These are phyloP conservation scores for Daldinia concentrica DNA, from an alignment of 495 filamentous ascomycete species.

Conservation along the genomic window DNA sequence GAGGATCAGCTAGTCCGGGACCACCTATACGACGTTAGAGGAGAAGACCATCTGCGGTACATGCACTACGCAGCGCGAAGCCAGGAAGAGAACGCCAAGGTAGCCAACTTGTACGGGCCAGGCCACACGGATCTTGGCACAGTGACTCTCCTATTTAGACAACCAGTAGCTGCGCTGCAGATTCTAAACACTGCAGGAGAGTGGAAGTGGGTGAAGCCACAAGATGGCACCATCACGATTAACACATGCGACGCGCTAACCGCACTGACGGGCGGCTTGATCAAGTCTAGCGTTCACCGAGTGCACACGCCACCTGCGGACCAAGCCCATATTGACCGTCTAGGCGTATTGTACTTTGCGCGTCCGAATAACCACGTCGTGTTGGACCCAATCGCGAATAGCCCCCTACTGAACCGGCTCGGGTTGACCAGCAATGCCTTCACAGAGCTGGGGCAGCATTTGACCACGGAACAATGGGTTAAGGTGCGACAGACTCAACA, in stretches of 20 bases:
- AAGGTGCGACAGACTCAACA: slow-evolving; percentile 51
- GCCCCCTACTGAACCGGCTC: slow-evolving; percentile 53
- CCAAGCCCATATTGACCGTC: slow-evolving; percentile 61
- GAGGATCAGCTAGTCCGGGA: slow-evolving; percentile 59
- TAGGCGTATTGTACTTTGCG: slow-evolving; percentile 61
- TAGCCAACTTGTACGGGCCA: slow-evolving; percentile 50
- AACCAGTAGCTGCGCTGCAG: slow-evolving; percentile 62
- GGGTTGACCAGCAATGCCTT: slow-evolving; percentile 50
- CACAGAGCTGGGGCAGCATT: slow-evolving; percentile 45
- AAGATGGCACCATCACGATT: slow-evolving; percentile 62
- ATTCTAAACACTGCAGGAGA: slow-evolving; percentile 55
- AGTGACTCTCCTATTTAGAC: slow-evolving; percentile 64
- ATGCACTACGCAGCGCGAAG: slow-evolving; percentile 61
- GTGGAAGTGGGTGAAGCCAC: slow-evolving; percentile 62
- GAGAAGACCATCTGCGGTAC: slow-evolving; percentile 62
- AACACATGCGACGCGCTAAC: slow-evolving; percentile 63
- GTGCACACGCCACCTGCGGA: slow-evolving; percentile 61
- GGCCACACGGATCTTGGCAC: slow-evolving; percentile 67
- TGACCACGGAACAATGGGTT: slow-evolving; percentile 52
- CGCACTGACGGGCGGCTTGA: slow-evolving; percentile 57
- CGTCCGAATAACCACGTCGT: slow-evolving; percentile 55
- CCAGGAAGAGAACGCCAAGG: slow-evolving; percentile 56
- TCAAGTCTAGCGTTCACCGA: slow-evolving; percentile 62
- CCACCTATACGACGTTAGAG: slow-evolving; percentile 58
- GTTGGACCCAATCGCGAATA: slow-evolving; percentile 56